These are phyloP conservation scores for Alternaria triticina DNA, from an alignment of 2,329 filamentous ascomycete genomes.

Conservation along the genomic window DNA sequence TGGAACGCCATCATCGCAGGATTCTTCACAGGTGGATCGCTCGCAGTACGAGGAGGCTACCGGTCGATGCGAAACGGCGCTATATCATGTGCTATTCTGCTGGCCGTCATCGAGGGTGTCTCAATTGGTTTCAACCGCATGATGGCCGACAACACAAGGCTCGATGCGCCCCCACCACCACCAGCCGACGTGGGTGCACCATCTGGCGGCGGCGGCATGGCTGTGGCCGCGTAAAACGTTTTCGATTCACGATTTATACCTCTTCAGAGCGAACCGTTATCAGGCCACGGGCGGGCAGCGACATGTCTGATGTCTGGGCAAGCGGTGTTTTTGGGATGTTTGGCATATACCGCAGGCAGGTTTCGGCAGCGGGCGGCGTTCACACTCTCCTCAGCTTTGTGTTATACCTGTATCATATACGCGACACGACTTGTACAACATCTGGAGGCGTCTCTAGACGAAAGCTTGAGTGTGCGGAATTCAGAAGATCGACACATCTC, in stretches of 20 bases:
- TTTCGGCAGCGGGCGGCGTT: slow-evolving; percentile 42
- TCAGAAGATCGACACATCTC: slow-evolving; percentile 7
- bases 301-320: slow-evolving; percentile 23
- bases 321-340: slow-evolving; percentile 28
- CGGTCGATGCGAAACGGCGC: slow-evolving; percentile 93
- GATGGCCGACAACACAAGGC: slow-evolving; percentile 86
- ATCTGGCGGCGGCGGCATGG: slow-evolving; percentile 24
- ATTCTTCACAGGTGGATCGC: slow-evolving; percentile 86
- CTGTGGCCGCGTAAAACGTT: slow-evolving; percentile 31
- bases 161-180: slow-evolving; percentile 66
- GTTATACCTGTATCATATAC: slow-evolving; percentile 43
- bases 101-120: slow-evolving; percentile 96
- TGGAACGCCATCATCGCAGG: slow-evolving; percentile 98
- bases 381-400: slow-evolving; percentile 46
- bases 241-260: slow-evolving; percentile 16
- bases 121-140: slow-evolving; percentile 95
- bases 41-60: slow-evolving; percentile 89
- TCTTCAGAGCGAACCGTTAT: slow-evolving; percentile 21
- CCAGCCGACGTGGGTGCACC: slow-evolving; percentile 39
- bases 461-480: slow-evolving; percentile 15
- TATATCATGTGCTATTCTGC: slow-evolving; percentile 91
- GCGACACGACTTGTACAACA: slow-evolving; percentile 39
- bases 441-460: slow-evolving; percentile 28
- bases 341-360: slow-evolving; percentile 39
- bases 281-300: slow-evolving; percentile 15